phyloP scores from a whole-genome alignment of 306 rosid genomes.

The Betula pendula region DNA sequence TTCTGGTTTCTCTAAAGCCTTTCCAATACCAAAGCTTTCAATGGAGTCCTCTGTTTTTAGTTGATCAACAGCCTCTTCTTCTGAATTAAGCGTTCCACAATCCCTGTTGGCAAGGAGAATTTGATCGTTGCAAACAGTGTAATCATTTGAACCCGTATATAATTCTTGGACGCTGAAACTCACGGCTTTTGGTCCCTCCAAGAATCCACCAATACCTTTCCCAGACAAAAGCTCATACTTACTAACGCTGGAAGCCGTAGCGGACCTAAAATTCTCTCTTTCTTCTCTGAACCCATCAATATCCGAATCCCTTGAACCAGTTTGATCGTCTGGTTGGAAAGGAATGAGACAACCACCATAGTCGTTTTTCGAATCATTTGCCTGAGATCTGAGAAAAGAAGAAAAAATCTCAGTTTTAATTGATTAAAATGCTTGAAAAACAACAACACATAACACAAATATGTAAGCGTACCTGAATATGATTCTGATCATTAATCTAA shows the following conservation, averaged over 20 bases:
- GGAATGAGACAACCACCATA: not conserved
- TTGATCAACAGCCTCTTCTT: not conserved
- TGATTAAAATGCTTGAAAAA: not conserved
- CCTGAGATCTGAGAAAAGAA: slow-evolving; percentile 42
- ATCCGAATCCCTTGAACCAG: slow-evolving; percentile 11
- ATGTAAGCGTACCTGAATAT: slow-evolving; percentile 46
- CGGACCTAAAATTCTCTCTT: not conserved
- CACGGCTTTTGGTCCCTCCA: slow-evolving; percentile 52
- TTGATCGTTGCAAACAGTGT: slow-evolving; percentile 17
- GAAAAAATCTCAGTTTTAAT: not conserved
- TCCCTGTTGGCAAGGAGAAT: not conserved
- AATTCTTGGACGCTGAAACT: slow-evolving; percentile 51
- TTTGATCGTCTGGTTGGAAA: slow-evolving; percentile 3
- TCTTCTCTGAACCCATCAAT: slow-evolving; percentile 38
- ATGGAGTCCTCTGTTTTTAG: slow-evolving; percentile 20
- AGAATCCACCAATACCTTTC: slow-evolving; percentile 35
- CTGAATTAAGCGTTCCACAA: not conserved
- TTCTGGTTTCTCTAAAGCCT: slow-evolving; percentile 8
- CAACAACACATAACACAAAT: slow-evolving; percentile 13
- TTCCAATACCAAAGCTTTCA: slow-evolving; percentile 3
- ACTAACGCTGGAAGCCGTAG: slow-evolving; percentile 31
- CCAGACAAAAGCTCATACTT: slow-evolving; percentile 38
- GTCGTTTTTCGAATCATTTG: slow-evolving; percentile 26
- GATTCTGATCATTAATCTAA: slow-evolving; percentile 39
- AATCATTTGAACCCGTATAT: slow-evolving; percentile 37